Evolutionary conservation across 176 grass and related monocot species (phyloP).

Genomic region (Urochloa ruziziensis): DNA sequence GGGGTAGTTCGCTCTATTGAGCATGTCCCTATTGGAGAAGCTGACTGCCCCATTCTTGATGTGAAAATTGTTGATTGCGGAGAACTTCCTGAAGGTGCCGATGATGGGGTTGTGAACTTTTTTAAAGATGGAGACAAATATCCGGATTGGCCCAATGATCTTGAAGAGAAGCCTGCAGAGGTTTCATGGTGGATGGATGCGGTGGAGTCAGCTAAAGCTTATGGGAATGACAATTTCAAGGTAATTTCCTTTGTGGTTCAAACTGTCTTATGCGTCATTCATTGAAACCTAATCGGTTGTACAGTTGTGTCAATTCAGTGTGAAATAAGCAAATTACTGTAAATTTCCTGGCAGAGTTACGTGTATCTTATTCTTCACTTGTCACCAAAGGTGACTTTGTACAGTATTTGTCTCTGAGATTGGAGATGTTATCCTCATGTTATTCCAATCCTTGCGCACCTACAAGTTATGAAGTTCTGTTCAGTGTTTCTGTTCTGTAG

Average conservation of each 20-base stretch:
- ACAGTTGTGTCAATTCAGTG: background rate
- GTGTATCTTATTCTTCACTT: conserved; percentile 1
- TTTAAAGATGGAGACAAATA: conserved; percentile 85
- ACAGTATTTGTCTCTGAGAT: background rate
- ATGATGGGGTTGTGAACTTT: conserved; percentile 88
- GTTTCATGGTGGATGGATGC: conserved; percentile 96
- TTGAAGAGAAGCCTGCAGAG: conserved; percentile 83
- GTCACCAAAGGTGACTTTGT: background rate
- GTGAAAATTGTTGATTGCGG: conserved; percentile 82
- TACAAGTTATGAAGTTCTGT: background rate
- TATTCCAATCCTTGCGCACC: background rate
- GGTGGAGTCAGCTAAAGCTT: conserved; percentile 82
- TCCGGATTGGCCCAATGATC: conserved; percentile 94
- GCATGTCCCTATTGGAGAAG: conserved; percentile 62
- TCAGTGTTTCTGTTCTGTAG: background rate
- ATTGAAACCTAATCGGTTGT: background rate
- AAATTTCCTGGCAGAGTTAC: background rate
- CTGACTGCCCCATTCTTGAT: conserved; percentile 63
- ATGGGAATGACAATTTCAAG: conserved; percentile 95
- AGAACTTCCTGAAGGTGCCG: conserved; percentile 71
- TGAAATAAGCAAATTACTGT: background rate
- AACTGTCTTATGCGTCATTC: background rate
- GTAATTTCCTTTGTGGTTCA: conserved; percentile 33
- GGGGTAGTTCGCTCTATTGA: conserved; percentile 85
- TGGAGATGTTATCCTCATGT: background rate